Evolutionary conservation across 169 alveolate species (phyloP).

Genomic region (Plasmodium gonderi): DNA sequence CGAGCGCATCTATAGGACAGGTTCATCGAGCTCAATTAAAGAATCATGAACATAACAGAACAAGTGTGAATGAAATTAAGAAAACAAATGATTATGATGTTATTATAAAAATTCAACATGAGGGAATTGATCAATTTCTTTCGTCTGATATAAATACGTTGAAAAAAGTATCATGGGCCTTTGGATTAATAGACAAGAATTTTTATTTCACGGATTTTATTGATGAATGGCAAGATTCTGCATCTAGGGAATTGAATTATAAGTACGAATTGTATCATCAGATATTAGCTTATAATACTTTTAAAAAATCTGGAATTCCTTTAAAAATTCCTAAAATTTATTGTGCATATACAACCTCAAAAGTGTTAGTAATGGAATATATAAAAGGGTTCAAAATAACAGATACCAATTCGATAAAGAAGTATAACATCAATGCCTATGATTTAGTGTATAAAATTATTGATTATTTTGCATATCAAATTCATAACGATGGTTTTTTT

Average conservation of each 20-base stretch:
- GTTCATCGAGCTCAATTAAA: slow-evolving; percentile 84
- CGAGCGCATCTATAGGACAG: slow-evolving; percentile 90
- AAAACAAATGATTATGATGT: slow-evolving; percentile 79
- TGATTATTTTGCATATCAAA: slow-evolving; percentile 84
- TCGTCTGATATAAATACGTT: slow-evolving; percentile 84
- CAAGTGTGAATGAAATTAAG: neutral
- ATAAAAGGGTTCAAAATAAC: slow-evolving; percentile 91
- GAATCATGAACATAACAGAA: slow-evolving; percentile 10
- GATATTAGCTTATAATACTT: slow-evolving; percentile 84
- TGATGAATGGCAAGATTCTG: slow-evolving; percentile 91
- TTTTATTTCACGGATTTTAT: slow-evolving; percentile 84
- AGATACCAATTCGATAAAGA: slow-evolving; percentile 80
- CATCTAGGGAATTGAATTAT: slow-evolving; percentile 90
- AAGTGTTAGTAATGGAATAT: slow-evolving; percentile 91
- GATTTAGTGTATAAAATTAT: slow-evolving; percentile 77
- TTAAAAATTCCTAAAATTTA: slow-evolving; percentile 86
- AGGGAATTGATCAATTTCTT: slow-evolving; percentile 84
- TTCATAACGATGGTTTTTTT: slow-evolving; percentile 85
- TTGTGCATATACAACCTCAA: slow-evolving; percentile 83
- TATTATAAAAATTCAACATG: slow-evolving; percentile 87
- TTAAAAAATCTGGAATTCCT: slow-evolving; percentile 83
- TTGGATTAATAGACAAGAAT: slow-evolving; percentile 80
- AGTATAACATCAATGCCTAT: slow-evolving; percentile 75
- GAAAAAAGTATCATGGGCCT: slow-evolving; percentile 85
- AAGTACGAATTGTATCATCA: slow-evolving; percentile 86